Percentiles rank a stretch among this genome's conserved stretches.
Conservation (phyloP, 306 rosid species). For the Begonia loranthoides region DNA sequence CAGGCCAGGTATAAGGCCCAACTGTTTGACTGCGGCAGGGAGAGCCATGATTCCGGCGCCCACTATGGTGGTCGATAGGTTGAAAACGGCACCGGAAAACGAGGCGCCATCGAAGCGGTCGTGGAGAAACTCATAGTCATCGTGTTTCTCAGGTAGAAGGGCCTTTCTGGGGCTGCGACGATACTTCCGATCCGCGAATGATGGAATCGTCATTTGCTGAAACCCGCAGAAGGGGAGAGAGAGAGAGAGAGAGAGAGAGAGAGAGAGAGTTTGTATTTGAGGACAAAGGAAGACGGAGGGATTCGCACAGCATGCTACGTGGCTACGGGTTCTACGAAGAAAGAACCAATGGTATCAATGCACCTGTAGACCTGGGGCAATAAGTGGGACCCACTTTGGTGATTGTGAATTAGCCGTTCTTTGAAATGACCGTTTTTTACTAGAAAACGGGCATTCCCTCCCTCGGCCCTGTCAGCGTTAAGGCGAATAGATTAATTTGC, state of each 20-base stretch:
- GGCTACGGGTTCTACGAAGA: neutral
- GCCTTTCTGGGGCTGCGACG: conserved; percentile 32
- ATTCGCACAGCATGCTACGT: conserved; percentile 13
- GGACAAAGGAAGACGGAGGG: neutral
- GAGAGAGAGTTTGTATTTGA: neutral
- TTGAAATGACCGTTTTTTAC: neutral
- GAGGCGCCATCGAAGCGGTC: conserved; percentile 34
- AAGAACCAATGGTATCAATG: conserved; percentile 1
- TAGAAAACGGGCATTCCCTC: no score
- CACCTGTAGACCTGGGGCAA: conserved; percentile 1
- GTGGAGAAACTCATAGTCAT: conserved; percentile 14
- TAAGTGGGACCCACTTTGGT: no score
- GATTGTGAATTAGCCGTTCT: no score
- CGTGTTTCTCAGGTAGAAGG: conserved; percentile 16
- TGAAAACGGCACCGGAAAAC: conserved; percentile 48
- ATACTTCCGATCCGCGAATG: conserved; percentile 25
- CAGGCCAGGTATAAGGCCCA: conserved; percentile 44
- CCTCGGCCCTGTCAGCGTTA: neutral
- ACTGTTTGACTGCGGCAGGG: conserved; percentile 43
- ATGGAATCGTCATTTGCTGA: conserved; percentile 11
- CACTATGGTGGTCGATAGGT: conserved; percentile 53
- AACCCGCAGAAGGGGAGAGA: neutral
- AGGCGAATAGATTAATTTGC: neutral
- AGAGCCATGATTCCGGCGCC: conserved; percentile 81
- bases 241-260: neutral